Evolutionary conservation across 2,329 filamentous ascomycete species (phyloP), one percentile per base, ranked within the genome.

Genomic region (Nemania diffusa): DNA sequence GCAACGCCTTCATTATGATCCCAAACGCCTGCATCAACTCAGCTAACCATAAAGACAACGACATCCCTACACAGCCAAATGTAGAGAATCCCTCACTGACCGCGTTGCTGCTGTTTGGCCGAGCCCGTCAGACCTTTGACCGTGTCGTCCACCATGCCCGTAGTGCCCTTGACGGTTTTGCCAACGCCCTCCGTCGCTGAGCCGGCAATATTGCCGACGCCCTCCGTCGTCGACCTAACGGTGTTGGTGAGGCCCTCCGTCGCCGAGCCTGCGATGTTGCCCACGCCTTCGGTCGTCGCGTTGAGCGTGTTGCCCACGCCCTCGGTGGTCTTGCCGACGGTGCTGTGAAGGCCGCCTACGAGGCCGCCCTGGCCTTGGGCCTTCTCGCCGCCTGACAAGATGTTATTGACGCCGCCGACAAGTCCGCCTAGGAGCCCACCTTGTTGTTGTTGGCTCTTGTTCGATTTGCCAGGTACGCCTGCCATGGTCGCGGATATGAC

Each of bases 321-420:
- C 60, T 76, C 74, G 78, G 85, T 72, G n/a, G 69, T 72, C 62
- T 71, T 78, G 34, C 74, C 74, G 15, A 80, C 72, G 8, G 78
- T 71, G 46, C 71, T 73, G 6, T 70, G 62, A 3, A 77, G 73
- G 20, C 75, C 73, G 5, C 80, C 79, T 44, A 81, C 69, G 15
- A 81, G 72, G 1, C 80, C 80, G 9, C 79, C 80, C 67, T 81
- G 76, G 44, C 78, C 78, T 29, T 80, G 60, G 22, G 76, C 75
- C 66, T 81, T 74, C 34, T 80, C 77, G 61, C 78, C 79, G 48
- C 79, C 79, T 20, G 79, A 80, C 56, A 81, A 74, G 50, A 79
- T 77, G 62, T 78, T 80, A 69, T 80, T 77, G 63, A 80, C 71
- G 42, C 73, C 72, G 65, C 78, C 77, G 57, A 77, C 76, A 26